Base-by-base conservation (phyloP, 768 basidiomycete genomes). In the Glaciozyma martinii region DNA sequence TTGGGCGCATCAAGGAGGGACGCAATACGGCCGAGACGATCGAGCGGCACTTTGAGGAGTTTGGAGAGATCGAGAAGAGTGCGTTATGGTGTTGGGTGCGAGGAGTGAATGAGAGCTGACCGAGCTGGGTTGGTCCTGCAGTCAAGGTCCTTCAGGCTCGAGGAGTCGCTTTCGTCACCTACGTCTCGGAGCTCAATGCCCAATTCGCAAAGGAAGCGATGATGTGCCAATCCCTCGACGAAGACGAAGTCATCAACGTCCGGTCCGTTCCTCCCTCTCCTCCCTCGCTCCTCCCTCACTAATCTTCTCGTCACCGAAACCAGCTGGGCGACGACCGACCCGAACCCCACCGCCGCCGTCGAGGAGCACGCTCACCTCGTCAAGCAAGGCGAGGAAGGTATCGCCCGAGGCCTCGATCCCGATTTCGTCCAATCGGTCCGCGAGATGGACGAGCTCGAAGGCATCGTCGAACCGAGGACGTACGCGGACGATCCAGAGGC, bases 121-220 rank as follows among this genome's bases (percentile, higher is more conserved):
- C 25, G 12, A 10, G 32, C 27, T 42, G 12, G 23, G 25, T 37
- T 27, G 7, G 5, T 15, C 25, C 7, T 44, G 13, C 70, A 85
- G 93, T 93, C 76, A 88, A 89, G 59, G 86, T 98, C 52, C 80
- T 98, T 30, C 89, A 94, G 76, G 89, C 90, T 78, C 87, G 94
- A 62, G 89, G 89, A 56, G 92, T 98, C 61, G 95, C 92, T 0
- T 99, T 99, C 78, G 93, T 99, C 59, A 97, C 94, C 4, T 98
- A 97, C 78, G 82, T 85, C 52, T 82, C 82, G 30, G 94, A 99
- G 75, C 74, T 87, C 56, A 79, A 85, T 71, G 95, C 90, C 5
- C 89, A 92, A 73, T 99, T 99, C 75, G 95, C 95, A 23, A 95
- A 95, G 75, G 95, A 99, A 76, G 85, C 94, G 1, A 99, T 99